Percentiles rank a stretch among this genome's conserved stretches.
These are phyloP conservation scores for Trichoderma orchidacearum DNA, from an alignment of 495 filamentous ascomycete species.

Conservation along the genomic window DNA sequence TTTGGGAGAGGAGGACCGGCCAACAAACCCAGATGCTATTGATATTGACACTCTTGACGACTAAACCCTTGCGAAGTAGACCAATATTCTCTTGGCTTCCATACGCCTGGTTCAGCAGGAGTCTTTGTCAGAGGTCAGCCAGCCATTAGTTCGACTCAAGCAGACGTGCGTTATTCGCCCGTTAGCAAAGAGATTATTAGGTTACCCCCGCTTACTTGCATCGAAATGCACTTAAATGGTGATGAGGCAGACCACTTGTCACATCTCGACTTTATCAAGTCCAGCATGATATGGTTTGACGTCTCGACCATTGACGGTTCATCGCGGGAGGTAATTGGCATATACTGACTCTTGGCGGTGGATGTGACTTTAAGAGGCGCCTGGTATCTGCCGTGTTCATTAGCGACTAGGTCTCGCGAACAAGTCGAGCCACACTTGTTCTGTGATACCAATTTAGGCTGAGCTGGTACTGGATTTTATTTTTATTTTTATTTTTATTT, in stretches of 20 bases:
- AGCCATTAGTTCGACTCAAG: not conserved
- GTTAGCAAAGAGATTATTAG: too few relatives aligned
- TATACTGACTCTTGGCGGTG: slow-evolving; percentile 50
- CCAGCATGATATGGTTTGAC: slow-evolving; percentile 27
- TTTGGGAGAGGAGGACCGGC: slow-evolving; percentile 8
- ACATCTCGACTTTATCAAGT: slow-evolving; percentile 17
- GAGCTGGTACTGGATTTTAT: too few relatives aligned
- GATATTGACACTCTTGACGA: slow-evolving; percentile 58
- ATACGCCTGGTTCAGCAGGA: not conserved
- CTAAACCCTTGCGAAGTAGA: slow-evolving; percentile 7
- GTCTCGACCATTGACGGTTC: slow-evolving; percentile 37
- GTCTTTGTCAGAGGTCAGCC: not conserved
- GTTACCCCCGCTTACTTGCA: too few relatives aligned
- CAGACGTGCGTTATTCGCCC: too few relatives aligned
- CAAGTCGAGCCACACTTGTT: too few relatives aligned
- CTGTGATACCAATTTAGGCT: too few relatives aligned
- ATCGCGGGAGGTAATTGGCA: slow-evolving; percentile 42
- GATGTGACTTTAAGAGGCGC: too few relatives aligned
- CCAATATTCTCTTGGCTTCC: too few relatives aligned
- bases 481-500: too few relatives aligned
- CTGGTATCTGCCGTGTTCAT: too few relatives aligned
- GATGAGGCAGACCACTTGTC: not conserved
- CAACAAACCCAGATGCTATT: slow-evolving; percentile 74
- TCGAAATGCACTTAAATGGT: too few relatives aligned
- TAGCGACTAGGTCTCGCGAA: too few relatives aligned